These are phyloP conservation scores for Daldinia caldariorum DNA, from an alignment of 495 filamentous ascomycete species.

Conservation along the genomic window DNA sequence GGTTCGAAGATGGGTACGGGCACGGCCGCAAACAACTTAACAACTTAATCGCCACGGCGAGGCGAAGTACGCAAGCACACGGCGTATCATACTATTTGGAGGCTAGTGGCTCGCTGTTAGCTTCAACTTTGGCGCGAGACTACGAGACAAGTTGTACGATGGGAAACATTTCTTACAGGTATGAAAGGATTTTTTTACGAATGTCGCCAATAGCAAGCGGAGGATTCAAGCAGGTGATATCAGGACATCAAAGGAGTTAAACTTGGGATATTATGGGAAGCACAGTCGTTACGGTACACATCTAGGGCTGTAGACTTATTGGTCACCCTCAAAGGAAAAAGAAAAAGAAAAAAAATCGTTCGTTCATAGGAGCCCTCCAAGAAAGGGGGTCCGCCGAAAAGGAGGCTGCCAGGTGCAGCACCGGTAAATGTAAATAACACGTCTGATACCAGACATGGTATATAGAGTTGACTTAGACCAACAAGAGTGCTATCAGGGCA, in stretches of 20 bases:
- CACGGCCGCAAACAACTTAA: slow-evolving; percentile 50
- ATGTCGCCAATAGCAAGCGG: slow-evolving; percentile 6
- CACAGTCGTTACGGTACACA: slow-evolving; percentile 21
- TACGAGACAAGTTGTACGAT: slow-evolving; percentile 18
- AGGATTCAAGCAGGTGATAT: slow-evolving; percentile 11
- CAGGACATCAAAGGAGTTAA: slow-evolving; percentile 9
- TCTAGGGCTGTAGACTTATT: slow-evolving; percentile 10
- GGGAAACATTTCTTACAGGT: neutral
- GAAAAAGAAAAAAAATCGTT: neutral
- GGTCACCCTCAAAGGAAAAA: neutral
- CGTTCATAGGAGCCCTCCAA: slow-evolving; percentile 3
- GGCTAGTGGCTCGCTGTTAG: slow-evolving; percentile 27
- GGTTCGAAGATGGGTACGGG: slow-evolving; percentile 62
- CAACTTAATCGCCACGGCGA: slow-evolving; percentile 7
- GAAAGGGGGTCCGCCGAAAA: slow-evolving; percentile 6
- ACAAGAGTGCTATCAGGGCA: slow-evolving; percentile 24
- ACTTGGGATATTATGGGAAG: neutral
- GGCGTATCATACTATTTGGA: slow-evolving; percentile 24
- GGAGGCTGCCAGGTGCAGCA: slow-evolving; percentile 40
- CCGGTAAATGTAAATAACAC: slow-evolving; percentile 26
- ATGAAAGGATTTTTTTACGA: neutral
- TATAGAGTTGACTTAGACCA: slow-evolving; percentile 25
- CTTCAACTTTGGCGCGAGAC: slow-evolving; percentile 10
- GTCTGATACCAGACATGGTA: slow-evolving; percentile 22
- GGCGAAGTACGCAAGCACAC: slow-evolving; percentile 10